A percentile compares a stretch with the other conserved stretches of the same genome.
phyloP scores from a whole-genome alignment of 345 rosid genomes.

The Populus davidiana region DNA sequence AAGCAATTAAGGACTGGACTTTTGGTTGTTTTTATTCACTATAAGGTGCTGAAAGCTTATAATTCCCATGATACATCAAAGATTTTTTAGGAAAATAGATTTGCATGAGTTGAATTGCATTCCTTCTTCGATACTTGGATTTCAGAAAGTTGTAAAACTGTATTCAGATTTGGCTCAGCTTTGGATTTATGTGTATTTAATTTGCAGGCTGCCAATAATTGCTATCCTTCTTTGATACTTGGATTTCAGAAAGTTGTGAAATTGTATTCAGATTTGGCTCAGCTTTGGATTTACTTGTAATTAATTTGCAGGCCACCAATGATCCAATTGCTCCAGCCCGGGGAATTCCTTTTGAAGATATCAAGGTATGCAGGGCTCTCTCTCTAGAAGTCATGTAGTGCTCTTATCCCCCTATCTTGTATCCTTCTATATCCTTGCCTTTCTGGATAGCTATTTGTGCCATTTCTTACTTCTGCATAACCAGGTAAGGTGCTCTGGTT shows the following conservation, averaged over 20 bases:
- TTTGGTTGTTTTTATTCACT: not conserved
- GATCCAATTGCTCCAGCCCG: constrained; percentile 90
- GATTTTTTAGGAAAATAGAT: not conserved
- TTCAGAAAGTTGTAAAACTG: not conserved
- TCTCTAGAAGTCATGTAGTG: not conserved
- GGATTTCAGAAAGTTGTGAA: not conserved
- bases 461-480: not conserved
- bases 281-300: not conserved
- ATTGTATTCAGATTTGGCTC: not conserved
- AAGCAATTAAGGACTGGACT: not conserved
- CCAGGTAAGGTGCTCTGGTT: not conserved
- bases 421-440: not conserved
- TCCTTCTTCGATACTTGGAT: not conserved
- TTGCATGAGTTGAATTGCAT: not conserved
- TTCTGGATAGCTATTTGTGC: not conserved
- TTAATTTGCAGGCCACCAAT: constrained; percentile 61
- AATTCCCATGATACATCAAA: not conserved
- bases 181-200: not conserved
- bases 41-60: not conserved
- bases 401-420: not conserved
- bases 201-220: constrained; percentile 75
- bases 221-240: not conserved
- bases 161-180: not conserved
- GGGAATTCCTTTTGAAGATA: constrained; percentile 82
- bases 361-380: constrained; percentile 47